phyloP scores from a whole-genome alignment of 2,329 filamentous ascomycete genomes.

The Stemphylium beticola region DNA sequence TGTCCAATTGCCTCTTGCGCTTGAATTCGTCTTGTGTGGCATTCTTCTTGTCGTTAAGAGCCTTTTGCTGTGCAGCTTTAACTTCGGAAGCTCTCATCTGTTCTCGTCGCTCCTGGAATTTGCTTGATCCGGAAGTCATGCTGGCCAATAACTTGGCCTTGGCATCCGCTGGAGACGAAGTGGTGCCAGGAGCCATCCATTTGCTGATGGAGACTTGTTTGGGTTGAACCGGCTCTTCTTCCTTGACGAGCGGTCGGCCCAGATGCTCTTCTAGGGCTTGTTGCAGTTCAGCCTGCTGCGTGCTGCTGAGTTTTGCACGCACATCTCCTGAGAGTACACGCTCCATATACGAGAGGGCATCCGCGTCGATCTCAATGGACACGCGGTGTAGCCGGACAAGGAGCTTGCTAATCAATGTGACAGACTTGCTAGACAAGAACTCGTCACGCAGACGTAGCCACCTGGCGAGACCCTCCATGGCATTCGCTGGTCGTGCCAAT shows the following conservation, averaged over 20 bases:
- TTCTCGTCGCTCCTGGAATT: constrained; percentile 39
- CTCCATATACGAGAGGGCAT: constrained; percentile 66
- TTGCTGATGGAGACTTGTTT: constrained; percentile 51
- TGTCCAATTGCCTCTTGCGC: constrained; percentile 75
- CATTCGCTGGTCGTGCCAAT: constrained; percentile 67
- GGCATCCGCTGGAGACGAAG: constrained; percentile 25
- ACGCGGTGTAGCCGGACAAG: constrained; percentile 80
- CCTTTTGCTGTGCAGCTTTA: constrained; percentile 34
- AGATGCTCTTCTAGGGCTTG: constrained; percentile 63
- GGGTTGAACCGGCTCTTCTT: constrained; percentile 41
- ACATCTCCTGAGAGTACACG: constrained; percentile 69
- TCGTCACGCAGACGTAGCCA: constrained; percentile 91
- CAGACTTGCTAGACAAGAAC: constrained; percentile 82
- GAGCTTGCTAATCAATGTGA: constrained; percentile 83
- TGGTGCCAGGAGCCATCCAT: constrained; percentile 46
- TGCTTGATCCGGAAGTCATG: constrained; percentile 35
- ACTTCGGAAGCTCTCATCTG: constrained; percentile 29
- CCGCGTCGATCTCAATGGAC: constrained; percentile 70
- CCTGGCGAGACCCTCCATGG: constrained; percentile 74
- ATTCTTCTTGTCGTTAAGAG: constrained; percentile 33
- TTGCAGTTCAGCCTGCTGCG: constrained; percentile 83
- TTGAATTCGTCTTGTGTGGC: constrained; percentile 62
- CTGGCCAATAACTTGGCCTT: constrained; percentile 40
- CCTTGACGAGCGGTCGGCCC: constrained; percentile 47
- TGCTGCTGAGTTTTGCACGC: constrained; percentile 79